Evolutionary conservation across 257 asterid species (phyloP), one percentile per base, ranked within the genome.

Genomic region (Petunia axillaris): DNA sequence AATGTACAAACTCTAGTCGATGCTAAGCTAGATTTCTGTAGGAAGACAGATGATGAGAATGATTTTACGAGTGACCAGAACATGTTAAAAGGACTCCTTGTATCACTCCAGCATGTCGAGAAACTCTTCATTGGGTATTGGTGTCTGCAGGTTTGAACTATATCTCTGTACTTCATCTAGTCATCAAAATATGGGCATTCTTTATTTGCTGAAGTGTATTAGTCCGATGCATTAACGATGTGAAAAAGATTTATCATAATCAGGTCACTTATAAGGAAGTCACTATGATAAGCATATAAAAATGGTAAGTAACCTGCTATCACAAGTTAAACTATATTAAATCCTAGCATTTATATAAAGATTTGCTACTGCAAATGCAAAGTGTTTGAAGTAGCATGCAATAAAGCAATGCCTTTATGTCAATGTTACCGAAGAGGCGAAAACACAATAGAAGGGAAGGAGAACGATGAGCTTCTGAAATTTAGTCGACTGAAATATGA

Each of bases 61-160:
- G 76, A 46, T 8, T 70, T 25, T 37, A 25, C 3, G 58, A 46
- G 15, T 70, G 76, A 70, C 3, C 40, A 46, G 41, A 50, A 46
- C 5, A 70, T 70, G 25, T 46, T 70, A 70, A 46, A 2, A 25
- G n/a, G 46, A 44, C 76, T 70, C 58, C 76, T 70, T 25, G 58
- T 4, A 16, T 70, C 55, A 70, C 76, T 70, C 41, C 6, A 36
- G 58, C 41, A 10, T 9, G 76, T 70, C 9, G 76, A 70, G 41
- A 70, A 70, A 70, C 76, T 46, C 16, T 70, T 58, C 2, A 10
- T 70, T 46, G 76, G 58, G 41, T 8, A 57, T 44, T 70, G 76
- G 76, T 70, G 76, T 25, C 58, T 70, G 59, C 76, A 44, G 76
- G 76, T 70, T 70, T 46, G 59, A 70, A 3, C 52, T 14, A 64